Percentiles rank a stretch among this genome's conserved stretches.
Conservation (phyloP, 768 basidiomycete species). For the Amanita subjunquillea region DNA sequence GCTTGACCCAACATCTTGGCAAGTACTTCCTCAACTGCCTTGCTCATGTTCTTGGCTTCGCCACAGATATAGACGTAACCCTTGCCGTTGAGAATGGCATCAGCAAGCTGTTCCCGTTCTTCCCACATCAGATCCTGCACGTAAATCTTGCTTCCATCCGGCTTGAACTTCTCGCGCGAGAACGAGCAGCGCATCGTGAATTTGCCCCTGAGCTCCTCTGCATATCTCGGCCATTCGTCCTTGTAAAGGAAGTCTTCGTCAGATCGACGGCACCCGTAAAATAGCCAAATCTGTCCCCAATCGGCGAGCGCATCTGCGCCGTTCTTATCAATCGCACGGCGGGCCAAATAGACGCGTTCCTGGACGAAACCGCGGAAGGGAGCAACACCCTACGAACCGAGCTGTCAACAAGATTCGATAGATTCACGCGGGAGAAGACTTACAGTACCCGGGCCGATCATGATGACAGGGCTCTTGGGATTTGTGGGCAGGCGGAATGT, state of each 20-base stretch:
- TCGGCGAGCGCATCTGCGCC: constrained; percentile 87
- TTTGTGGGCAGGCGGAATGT: constrained; percentile 97
- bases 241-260: constrained; percentile 89
- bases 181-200: constrained; percentile 85
- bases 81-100: constrained; percentile 87
- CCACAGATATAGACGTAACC: constrained; percentile 98
- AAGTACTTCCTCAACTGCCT: constrained; percentile 86
- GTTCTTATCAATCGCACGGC: constrained; percentile 91
- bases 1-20: constrained; percentile 82
- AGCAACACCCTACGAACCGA: constrained; percentile 73
- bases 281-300: constrained; percentile 92
- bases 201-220: constrained; percentile 81
- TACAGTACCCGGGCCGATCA: constrained; percentile 98
- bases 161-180: constrained; percentile 84
- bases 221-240: constrained; percentile 91
- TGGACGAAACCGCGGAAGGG: constrained; percentile 99
- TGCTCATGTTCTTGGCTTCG: constrained; percentile 94
- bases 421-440: constrained; percentile 20
- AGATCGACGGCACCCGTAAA: constrained; percentile 91
- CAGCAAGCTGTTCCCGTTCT: constrained; percentile 69
- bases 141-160: constrained; percentile 93
- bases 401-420: constrained; percentile 1
- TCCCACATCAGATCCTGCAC: constrained; percentile 98
- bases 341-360: constrained; percentile 93
- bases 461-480: constrained; percentile 96